Conservation (phyloP, 1,284 basidiomycete genomes). For the Apiotrichum laibachii region DNA sequence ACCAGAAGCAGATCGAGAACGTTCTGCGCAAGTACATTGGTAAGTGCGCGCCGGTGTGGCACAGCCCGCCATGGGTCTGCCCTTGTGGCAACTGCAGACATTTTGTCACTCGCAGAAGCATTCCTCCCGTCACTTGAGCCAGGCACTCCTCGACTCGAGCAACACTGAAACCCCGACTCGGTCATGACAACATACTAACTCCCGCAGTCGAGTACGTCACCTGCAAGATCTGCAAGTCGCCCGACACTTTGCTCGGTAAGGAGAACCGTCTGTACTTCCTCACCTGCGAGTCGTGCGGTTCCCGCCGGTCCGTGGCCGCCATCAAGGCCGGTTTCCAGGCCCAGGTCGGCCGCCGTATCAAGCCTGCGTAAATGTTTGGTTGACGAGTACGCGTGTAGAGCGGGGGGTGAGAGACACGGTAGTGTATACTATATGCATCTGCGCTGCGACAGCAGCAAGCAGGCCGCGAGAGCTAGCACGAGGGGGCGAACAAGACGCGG, state of each 20-base stretch:
- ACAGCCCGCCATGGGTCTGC: too few species aligned
- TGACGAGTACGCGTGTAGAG: background rate
- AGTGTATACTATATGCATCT: slow-evolving; percentile 18
- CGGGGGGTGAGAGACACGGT: background rate
- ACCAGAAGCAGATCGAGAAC: slow-evolving; percentile 98
- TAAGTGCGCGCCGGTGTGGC: slow-evolving; percentile 50
- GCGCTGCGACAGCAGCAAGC: background rate
- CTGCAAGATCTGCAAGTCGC: slow-evolving; percentile 99
- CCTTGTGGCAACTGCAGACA: too few species aligned
- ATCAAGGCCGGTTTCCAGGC: slow-evolving; percentile 99
- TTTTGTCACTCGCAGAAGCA: too few species aligned
- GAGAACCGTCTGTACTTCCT: slow-evolving; percentile 99
- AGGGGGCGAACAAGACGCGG: too few species aligned
- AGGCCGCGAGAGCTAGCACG: too few species aligned
- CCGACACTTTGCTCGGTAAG: slow-evolving; percentile 92
- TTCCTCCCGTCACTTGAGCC: too few species aligned
- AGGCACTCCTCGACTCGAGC: too few species aligned
- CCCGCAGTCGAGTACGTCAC: slow-evolving; percentile 92
- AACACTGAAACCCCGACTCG: background rate
- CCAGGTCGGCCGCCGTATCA: slow-evolving; percentile 59
- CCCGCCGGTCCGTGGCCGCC: slow-evolving; percentile 83
- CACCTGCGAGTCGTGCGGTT: slow-evolving; percentile 92
- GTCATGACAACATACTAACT: background rate
- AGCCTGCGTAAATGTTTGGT: slow-evolving; percentile 16
- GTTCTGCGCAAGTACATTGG: slow-evolving; percentile 94